These are phyloP conservation scores for Triticum timopheevii DNA, from an alignment of 176 grass and related monocot genomes.

Conservation along the genomic window DNA sequence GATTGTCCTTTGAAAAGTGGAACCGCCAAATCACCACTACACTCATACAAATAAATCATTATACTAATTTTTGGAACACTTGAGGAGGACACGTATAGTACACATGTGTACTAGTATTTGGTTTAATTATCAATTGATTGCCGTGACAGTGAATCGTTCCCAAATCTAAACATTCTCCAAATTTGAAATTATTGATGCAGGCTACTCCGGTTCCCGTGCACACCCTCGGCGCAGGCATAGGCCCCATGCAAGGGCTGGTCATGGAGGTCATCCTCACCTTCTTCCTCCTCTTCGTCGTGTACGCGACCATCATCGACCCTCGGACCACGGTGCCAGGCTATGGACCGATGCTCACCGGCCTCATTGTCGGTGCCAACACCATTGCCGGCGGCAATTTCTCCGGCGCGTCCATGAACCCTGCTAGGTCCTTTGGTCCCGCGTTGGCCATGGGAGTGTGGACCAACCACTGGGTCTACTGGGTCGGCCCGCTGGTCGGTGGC, in stretches of 20 bases:
- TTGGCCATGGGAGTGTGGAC: conserved; percentile 71
- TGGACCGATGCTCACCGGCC: conserved; percentile 73
- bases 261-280: conserved; percentile 95
- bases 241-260: conserved; percentile 66
- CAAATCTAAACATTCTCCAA: not conserved
- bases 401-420: conserved; percentile 92
- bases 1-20: not conserved
- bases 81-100: too few species aligned
- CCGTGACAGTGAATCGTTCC: too few species aligned
- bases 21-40: too few species aligned
- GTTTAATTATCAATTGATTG: too few species aligned
- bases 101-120: too few species aligned
- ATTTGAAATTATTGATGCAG: conserved; percentile 34
- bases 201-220: conserved; percentile 42
- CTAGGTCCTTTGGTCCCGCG: conserved; percentile 76
- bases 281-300: conserved; percentile 87
- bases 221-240: conserved; percentile 51
- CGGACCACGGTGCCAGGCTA: conserved; percentile 47
- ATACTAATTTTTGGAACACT: too few species aligned
- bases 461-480: conserved; percentile 93
- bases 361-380: conserved; percentile 87
- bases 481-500: conserved; percentile 73
- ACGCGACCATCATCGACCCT: conserved; percentile 64
- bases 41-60: too few species aligned
- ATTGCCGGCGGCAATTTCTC: conserved; percentile 82